phyloP scores from a whole-genome alignment of 345 rosid species.

The Eutrema japonicum region DNA sequence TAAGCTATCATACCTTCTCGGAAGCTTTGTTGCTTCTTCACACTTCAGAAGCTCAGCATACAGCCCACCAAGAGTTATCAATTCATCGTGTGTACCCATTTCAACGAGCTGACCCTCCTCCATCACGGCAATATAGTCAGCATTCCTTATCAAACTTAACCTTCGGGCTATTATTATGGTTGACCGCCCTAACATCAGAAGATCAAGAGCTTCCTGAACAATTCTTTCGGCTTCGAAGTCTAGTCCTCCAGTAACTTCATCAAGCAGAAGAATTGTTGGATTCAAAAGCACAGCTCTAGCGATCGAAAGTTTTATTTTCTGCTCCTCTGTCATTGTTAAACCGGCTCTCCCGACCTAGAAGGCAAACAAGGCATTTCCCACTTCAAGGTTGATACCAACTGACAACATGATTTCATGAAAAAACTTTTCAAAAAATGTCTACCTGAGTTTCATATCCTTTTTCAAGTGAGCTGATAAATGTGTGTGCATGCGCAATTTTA shows the following conservation, averaged over 20 bases:
- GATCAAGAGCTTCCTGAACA: constrained; percentile 89
- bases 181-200: constrained; percentile 94
- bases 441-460: constrained; percentile 95
- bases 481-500: constrained; percentile 91
- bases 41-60: constrained; percentile 95
- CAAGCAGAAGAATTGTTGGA: constrained; percentile 89
- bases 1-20: constrained; percentile 70
- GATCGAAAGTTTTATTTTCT: constrained; percentile 86
- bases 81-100: constrained; percentile 97
- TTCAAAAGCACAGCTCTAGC: constrained; percentile 94
- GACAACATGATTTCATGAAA: constrained; percentile 1
- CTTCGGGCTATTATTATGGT: constrained; percentile 96
- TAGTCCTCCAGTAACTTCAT: constrained; percentile 96
- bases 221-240: constrained; percentile 94
- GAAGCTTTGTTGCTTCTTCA: constrained; percentile 97
- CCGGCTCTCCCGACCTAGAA: constrained; percentile 92
- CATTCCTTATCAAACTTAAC: constrained; percentile 88
- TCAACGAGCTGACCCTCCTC: constrained; percentile 98
- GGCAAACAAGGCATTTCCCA: constrained; percentile 22
- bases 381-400: constrained; percentile 3
- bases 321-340: constrained; percentile 80
- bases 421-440: constrained; percentile 3
- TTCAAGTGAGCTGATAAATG: constrained; percentile 86
- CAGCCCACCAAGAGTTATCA: constrained; percentile 68
- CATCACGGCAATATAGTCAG: constrained; percentile 97